Evolutionary conservation across 345 rosid species (phyloP).

Genomic region (Lenwebbia sp.): DNA sequence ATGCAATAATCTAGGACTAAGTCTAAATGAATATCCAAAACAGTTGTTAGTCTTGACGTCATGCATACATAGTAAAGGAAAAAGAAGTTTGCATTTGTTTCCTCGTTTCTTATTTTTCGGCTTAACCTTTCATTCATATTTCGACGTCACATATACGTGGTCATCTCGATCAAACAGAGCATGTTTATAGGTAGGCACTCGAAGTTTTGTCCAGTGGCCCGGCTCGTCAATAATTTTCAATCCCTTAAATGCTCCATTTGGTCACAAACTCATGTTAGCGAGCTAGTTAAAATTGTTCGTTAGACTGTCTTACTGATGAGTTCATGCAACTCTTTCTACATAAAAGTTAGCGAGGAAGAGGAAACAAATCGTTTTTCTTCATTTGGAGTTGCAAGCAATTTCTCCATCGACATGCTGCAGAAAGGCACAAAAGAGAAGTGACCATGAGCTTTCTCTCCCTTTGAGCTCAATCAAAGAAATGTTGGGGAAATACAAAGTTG

Average conservation of each 20-base stretch:
- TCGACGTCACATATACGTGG: not conserved
- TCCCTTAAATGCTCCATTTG: not conserved
- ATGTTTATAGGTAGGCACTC: not conserved
- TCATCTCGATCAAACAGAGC: not conserved
- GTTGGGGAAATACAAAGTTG: too few species aligned
- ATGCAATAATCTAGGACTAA: not conserved
- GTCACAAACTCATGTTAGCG: not conserved
- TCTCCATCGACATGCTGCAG: not conserved
- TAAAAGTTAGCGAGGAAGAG: not conserved
- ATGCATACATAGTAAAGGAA: not conserved
- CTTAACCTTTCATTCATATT: not conserved
- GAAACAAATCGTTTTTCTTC: not conserved
- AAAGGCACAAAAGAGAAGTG: not conserved
- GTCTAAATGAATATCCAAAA: not conserved
- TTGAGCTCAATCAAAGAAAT: too few species aligned
- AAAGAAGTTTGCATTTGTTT: not conserved
- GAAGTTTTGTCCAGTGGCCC: not conserved
- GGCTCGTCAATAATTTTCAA: not conserved
- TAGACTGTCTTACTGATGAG: not conserved
- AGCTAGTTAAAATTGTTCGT: not conserved
- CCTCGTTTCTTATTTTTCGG: not conserved
- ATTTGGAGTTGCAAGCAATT: not conserved
- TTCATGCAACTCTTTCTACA: not conserved
- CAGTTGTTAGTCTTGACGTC: not conserved
- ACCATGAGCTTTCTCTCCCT: not conserved